These are phyloP conservation scores for Beta corolliflora DNA, from an alignment of 179 eudicot genomes.

Conservation along the genomic window DNA sequence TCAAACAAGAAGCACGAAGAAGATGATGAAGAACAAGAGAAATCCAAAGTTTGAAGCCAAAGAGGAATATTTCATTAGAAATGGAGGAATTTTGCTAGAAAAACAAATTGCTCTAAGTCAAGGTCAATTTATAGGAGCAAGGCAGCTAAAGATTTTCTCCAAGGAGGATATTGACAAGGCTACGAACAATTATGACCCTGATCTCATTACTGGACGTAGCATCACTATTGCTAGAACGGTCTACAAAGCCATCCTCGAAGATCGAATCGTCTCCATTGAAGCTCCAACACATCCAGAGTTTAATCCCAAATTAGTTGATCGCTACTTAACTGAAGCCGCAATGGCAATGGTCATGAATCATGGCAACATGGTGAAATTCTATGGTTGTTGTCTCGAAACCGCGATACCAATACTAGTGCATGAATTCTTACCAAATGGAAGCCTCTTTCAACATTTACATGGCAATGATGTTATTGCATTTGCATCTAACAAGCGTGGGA, in stretches of 20 bases:
- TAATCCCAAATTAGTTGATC: not conserved
- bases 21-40: not conserved
- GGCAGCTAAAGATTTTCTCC: conserved; percentile 14
- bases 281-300: not conserved
- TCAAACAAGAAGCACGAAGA: too few relatives aligned
- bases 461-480: not conserved
- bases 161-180: conserved; percentile 15
- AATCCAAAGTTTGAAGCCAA: not conserved
- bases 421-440: conserved; percentile 20
- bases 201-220: conserved; percentile 11
- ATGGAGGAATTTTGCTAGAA: conserved; percentile 24
- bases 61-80: conserved; percentile 19
- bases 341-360: conserved; percentile 22
- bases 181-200: conserved; percentile 22
- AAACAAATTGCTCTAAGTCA: conserved; percentile 29
- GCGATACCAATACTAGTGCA: conserved; percentile 22
- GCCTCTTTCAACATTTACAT: conserved; percentile 19
- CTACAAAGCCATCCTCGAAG: conserved; percentile 26
- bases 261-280: conserved; percentile 13
- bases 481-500: not conserved
- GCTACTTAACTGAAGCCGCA: conserved; percentile 23
- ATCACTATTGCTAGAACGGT: not conserved
- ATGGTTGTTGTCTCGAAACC: conserved; percentile 29
- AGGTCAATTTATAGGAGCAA: conserved; percentile 15
- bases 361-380: conserved; percentile 24